Evolutionary conservation across 2,329 filamentous ascomycete species (phyloP).

Genomic region (Bipolaris zeicola): DNA sequence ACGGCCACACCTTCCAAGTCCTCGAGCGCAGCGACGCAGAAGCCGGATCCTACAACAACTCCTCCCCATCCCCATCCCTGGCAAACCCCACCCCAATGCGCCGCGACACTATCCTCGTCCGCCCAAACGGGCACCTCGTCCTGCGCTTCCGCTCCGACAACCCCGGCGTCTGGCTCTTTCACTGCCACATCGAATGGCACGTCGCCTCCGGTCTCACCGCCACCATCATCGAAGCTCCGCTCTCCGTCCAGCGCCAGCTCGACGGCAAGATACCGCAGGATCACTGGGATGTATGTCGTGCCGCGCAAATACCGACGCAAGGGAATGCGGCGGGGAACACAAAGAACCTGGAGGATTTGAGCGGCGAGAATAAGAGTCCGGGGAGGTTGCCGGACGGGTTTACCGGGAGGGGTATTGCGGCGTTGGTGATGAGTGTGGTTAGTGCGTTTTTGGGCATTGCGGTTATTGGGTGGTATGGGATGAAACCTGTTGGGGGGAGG

Average conservation of each 20-base stretch:
- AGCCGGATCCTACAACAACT: conserved; percentile 55
- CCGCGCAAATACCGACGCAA: conserved; percentile 54
- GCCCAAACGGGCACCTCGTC: conserved; percentile 61
- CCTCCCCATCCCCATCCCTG: conserved; percentile 21
- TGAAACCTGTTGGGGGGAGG: conserved; percentile 39
- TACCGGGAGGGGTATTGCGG: conserved; percentile 72
- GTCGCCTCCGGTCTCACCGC: conserved; percentile 56
- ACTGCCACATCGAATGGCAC: conserved; percentile 48
- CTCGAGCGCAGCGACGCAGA: conserved; percentile 41
- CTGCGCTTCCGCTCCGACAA: conserved; percentile 63
- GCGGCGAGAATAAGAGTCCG: conserved; percentile 59
- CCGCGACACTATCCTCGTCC: conserved; percentile 61
- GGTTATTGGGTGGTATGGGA: conserved; percentile 71
- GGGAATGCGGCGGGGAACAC: conserved; percentile 81
- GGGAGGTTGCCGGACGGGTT: conserved; percentile 69
- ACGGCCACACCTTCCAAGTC: conserved; percentile 56
- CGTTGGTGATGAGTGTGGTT: conserved; percentile 73
- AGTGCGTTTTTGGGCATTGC: conserved; percentile 71
- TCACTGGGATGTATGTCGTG: conserved; percentile 65
- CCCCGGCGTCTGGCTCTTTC: conserved; percentile 44
- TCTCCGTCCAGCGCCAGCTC: conserved; percentile 61
- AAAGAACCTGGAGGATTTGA: conserved; percentile 62
- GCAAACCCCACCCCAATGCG: conserved; percentile 50
- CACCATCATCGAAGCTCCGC: conserved; percentile 58
- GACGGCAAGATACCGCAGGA: conserved; percentile 62